Evolutionary conservation across 2,329 filamentous ascomycete genomes (phyloP).

Genomic region (Elsinoe australis): DNA sequence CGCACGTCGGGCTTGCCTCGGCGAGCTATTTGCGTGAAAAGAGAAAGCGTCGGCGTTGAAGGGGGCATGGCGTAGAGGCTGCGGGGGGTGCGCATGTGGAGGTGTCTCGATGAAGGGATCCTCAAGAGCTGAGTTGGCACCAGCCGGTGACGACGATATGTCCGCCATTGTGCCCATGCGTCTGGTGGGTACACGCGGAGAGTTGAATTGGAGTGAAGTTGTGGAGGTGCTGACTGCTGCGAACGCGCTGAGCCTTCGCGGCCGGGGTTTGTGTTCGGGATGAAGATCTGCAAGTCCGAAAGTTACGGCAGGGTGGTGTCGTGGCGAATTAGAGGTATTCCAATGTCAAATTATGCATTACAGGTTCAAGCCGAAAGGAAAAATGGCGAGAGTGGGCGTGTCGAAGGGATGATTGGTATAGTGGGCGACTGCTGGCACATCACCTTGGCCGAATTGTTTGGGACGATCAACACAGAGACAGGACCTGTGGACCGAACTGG

Average conservation of each 20-base stretch:
- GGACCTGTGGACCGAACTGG: too few relatives aligned
- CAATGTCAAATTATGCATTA: neutral
- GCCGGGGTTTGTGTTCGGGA: slow-evolving; percentile 2
- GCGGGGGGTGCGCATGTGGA: slow-evolving; percentile 29
- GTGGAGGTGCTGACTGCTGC: neutral
- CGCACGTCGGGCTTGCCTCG: slow-evolving; percentile 77
- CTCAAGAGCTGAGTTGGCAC: neutral
- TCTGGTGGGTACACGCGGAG: neutral
- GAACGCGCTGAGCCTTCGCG: neutral
- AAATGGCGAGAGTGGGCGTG: neutral
- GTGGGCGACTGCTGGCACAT: slow-evolving; percentile 9
- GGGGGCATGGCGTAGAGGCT: slow-evolving; percentile 64
- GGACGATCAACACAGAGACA: slow-evolving; percentile 14
- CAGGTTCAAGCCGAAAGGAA: neutral
- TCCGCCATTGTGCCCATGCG: slow-evolving; percentile 13
- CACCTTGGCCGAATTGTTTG: slow-evolving; percentile 12
- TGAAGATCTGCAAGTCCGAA: slow-evolving; percentile 6
- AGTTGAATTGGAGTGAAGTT: neutral
- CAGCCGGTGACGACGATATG: neutral
- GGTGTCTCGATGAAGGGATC: slow-evolving; percentile 41
- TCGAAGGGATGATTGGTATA: slow-evolving; percentile 8
- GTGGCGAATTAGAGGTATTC: neutral
- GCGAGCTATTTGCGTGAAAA: slow-evolving; percentile 65
- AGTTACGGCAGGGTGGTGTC: neutral
- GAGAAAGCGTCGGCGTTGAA: slow-evolving; percentile 71